Base-by-base conservation (phyloP, 2,329 filamentous ascomycete species). In the Aspergillus neotritici region DNA sequence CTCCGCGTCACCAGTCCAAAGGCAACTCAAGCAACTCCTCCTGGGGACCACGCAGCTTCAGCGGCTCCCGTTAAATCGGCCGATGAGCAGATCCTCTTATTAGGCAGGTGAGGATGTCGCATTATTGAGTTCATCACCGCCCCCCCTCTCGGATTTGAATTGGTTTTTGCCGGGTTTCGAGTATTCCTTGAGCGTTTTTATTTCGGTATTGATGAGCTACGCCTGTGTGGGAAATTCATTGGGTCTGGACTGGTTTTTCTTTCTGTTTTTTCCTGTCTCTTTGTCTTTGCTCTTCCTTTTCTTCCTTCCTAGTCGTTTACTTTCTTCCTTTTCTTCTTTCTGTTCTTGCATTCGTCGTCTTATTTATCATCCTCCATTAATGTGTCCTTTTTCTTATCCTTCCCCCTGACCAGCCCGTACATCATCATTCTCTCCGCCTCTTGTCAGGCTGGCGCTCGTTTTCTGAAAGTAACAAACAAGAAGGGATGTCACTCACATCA, bases 11-110 rank as follows among this genome's bases (percentile, higher is more conserved):
- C 28, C 55, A 56, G 39, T 56, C 60, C 21, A 25, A 25, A 25
- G 21, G 21, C 21, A 25, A 25, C 21, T 25, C 21, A 25, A 8
- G 21, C 21, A 60, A 53, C 33, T 50, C 54, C 43, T 53, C 56
- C 4, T 64, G 60, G 61, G 59, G 55, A 7, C 49, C 56, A n/a
- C 54, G 55, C 30, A 48, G 49, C 12, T 47, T 43, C 15, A 58
- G 51, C 40, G 51, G 51, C 34, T 49, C 57, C 37, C 53, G 52
- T 44, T 62, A 51, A 51, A 31, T 28, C 13, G 34, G 34, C 37
- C 16, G 16, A 30, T 41, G 35, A 48, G 36, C 25, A 17, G 21
- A 34, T 25, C 21, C 21, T 25, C 21, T 25, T 25, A 25, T 25
- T 25, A 25, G 21, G 21, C 21, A 25, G 21, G 37, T 39, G 37